Evolutionary conservation across 2,329 filamentous ascomycete genomes (phyloP), one percentile per base, ranked within the genome.

Genomic region (Neophaeococcomyces aloes): DNA sequence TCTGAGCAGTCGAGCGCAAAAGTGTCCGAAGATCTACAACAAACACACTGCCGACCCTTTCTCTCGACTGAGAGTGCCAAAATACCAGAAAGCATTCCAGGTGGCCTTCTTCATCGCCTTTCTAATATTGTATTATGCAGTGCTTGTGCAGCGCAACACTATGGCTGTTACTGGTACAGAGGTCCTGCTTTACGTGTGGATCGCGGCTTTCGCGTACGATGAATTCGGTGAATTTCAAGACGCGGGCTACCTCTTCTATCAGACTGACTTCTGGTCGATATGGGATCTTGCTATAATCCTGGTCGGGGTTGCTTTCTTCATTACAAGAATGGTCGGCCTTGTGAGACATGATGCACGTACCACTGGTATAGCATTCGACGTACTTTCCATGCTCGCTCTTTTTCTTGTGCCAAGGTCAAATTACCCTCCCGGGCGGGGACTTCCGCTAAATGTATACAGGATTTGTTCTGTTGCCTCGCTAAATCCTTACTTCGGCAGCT

Each of bases 401-500:
- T 89, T 95, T 60, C 80, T 95, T 63, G 83, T 94, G 15, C 88
- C 88, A 32, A 70, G 78, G 68, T 71, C 56, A 53, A 60, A 40
- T 25, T 36, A 39, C 25, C 39, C 35, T 32, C n/a, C n/a, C n/a
- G n/a, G n/a, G 45, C 27, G 21, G 38, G 25, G 17, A 32, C 21
- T 25, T 29, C 13, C 34, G 29, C 43, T 49, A 41, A 50, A 31
- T 6, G 29, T 4, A 38, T 31, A 49, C 49, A 81, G 85, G 48
- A 83, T 94, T 53, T 94, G 83, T 65, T 93, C 87, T 11, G 74
- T 95, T 41, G 72, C 94, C 50, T 89, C 83, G 59, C 64, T 95
- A 51, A 86, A 86, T 55, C 85, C 86, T 1, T 94, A 93, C 60
- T 95, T 91, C 74, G 88, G 86, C 32, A 91, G 83, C 1, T 63